Conservation (phyloP, 805 yeast species). For the Yarrowia sp. region DNA sequence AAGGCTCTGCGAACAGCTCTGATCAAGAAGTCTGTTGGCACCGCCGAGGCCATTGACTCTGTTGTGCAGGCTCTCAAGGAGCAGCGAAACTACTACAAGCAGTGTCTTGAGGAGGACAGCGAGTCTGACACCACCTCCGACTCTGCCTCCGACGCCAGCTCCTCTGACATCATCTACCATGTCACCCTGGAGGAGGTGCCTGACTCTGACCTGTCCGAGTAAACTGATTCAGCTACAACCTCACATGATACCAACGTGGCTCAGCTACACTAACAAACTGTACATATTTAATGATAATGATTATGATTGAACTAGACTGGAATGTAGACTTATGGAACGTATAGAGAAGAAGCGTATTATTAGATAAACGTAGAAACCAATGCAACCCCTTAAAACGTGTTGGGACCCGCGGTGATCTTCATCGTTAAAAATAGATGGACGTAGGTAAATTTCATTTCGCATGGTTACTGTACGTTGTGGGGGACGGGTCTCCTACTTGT, state of each 20-base stretch:
- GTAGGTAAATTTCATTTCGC: too few relatives aligned
- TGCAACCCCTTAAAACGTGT: too few relatives aligned
- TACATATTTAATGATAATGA: constrained; percentile 23
- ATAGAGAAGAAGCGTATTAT: too few relatives aligned
- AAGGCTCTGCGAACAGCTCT: constrained; percentile 27
- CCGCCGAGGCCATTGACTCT: constrained; percentile 36
- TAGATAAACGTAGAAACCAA: too few relatives aligned
- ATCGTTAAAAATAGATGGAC: too few relatives aligned
- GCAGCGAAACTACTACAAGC: constrained; percentile 33
- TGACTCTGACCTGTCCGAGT: constrained; percentile 27
- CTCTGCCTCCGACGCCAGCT: constrained; percentile 28
- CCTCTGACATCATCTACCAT: constrained; percentile 37
- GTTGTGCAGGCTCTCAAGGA: constrained; percentile 24
- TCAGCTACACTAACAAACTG: constrained; percentile 6
- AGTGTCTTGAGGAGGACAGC: constrained; percentile 14
- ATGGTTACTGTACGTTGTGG: too few relatives aligned
- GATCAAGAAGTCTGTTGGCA: constrained; percentile 34
- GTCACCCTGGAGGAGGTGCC: constrained; percentile 37
- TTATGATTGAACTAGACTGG: neutral
- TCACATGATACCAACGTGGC: constrained; percentile 4
- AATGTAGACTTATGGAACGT: neutral
- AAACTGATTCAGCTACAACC: neutral
- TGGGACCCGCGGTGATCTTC: too few relatives aligned
- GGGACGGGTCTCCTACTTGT: too few relatives aligned
- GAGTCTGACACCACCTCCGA: neutral